Conservation (phyloP, 1,284 basidiomycete species). For the Rhodofomes roseus region DNA sequence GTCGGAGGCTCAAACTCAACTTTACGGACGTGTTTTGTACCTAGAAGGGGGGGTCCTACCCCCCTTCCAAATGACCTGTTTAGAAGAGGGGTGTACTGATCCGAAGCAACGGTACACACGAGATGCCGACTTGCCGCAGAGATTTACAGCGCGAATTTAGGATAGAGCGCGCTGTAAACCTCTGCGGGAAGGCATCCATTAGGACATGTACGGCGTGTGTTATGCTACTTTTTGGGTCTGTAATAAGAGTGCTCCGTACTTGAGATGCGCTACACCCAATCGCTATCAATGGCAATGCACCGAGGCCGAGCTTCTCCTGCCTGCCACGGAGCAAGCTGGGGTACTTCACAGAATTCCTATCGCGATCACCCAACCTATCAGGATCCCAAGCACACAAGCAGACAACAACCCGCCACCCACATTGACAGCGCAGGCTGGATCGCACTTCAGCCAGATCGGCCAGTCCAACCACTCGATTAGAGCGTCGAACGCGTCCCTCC, state of each 20-base stretch:
- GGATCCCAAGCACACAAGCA: neutral
- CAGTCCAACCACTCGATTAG: neutral
- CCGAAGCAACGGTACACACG: too few relatives aligned
- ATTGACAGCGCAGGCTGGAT: neutral
- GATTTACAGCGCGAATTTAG: too few relatives aligned
- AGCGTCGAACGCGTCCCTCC: neutral
- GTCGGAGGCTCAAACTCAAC: too few relatives aligned
- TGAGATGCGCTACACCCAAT: neutral
- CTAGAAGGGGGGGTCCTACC: too few relatives aligned
- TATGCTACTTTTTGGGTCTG: too few relatives aligned
- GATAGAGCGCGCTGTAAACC: too few relatives aligned
- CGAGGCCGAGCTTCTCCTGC: neutral
- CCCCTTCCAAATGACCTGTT: too few relatives aligned
- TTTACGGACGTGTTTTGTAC: too few relatives aligned
- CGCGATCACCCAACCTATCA: neutral
- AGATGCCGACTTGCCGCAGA: too few relatives aligned
- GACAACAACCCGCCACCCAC: neutral
- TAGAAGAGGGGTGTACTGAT: too few relatives aligned
- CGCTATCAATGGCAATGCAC: constrained; percentile 1
- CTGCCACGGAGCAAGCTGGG: neutral
- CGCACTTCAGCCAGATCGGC: neutral
- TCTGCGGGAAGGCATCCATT: too few relatives aligned
- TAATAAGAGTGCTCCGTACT: neutral
- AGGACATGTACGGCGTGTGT: too few relatives aligned
- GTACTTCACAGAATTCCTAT: constrained; percentile 1